Evolutionary conservation across 2,329 filamentous ascomycete genomes (phyloP), one percentile per base, ranked within the genome.

Genomic region (Fusarium praegraminearum): DNA sequence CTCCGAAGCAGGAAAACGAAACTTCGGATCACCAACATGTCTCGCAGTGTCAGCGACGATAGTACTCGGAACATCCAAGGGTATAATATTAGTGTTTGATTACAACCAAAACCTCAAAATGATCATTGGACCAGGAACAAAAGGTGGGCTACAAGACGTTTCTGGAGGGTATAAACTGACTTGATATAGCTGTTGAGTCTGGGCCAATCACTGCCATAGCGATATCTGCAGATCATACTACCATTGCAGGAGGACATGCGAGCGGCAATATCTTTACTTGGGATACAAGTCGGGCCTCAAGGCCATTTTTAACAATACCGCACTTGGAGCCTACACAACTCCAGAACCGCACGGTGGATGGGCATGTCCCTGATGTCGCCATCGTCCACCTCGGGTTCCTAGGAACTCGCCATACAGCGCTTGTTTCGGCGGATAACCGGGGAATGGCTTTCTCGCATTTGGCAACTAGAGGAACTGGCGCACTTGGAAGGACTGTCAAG

Each of bases 401-500:
- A 8, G 96, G 95, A 10, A 98, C 93, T 5, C 87, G 97, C 62
- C 94, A 96, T 75, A 99, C 96, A 16, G 96, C 97, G 5, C 84
- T 99, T 7, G 94, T 98, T 13, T 99, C 96, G 6, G 96, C 96
- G 4, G 94, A 99, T 79, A 93, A 97, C 75, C 89, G 89, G 50
- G 96, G 97, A 22, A 99, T 99, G 97, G 95, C 96, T 1, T 99
- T 99, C 78, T 98, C 96, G 5, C 97, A 99, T 80, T 86, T 99
- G 12, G 97, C 96, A 12, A 97, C 93, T 12, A 87, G 97, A 73
- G 97, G 96, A 3, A 91, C 97, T 38, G 96, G 96, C 5, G 87
- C 94, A 26, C 86, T 99, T 24, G 94, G 91, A 8, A 88, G 96
- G 60, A 91, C 89, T 1, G 92, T 99, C 47, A 97, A 93, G 81